Conservation (phyloP, 2,329 filamentous ascomycete species). For the Ceratocystiopsis sp. region DNA sequence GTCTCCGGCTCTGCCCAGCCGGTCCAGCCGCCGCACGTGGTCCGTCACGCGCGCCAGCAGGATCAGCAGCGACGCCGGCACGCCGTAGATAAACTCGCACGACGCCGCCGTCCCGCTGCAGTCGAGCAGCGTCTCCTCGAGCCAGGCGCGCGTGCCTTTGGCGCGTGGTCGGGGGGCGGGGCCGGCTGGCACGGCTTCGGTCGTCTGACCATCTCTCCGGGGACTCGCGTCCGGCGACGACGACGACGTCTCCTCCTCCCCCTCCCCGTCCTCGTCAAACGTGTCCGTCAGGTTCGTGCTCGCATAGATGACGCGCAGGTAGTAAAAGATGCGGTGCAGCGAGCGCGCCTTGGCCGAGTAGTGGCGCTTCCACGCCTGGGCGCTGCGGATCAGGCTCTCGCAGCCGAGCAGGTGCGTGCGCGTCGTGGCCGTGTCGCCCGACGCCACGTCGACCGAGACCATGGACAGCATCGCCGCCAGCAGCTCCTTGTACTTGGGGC, state of each 20-base stretch:
- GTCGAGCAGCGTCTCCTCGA: slow-evolving; percentile 42
- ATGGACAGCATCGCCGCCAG: slow-evolving; percentile 22
- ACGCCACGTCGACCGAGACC: slow-evolving; percentile 25
- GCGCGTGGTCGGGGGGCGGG: slow-evolving; percentile 22
- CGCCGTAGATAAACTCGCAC: slow-evolving; percentile 29
- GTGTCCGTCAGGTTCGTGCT: slow-evolving; percentile 16
- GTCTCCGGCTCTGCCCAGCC: slow-evolving; percentile 49
- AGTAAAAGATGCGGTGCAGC: slow-evolving; percentile 27
- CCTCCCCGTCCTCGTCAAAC: slow-evolving; percentile 19
- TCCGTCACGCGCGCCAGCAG: slow-evolving; percentile 85
- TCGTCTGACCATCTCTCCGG: slow-evolving; percentile 30
- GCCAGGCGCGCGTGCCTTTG: slow-evolving; percentile 26
- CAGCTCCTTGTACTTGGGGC: slow-evolving; percentile 31
- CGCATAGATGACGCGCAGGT: slow-evolving; percentile 23
- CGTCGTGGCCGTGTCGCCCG: slow-evolving; percentile 31
- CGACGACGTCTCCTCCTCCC: slow-evolving; percentile 20
- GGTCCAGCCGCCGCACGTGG: slow-evolving; percentile 40
- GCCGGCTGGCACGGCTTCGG: slow-evolving; percentile 27
- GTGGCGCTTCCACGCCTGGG: slow-evolving; percentile 22
- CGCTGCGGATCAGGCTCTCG: slow-evolving; percentile 21
- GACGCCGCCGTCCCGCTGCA: neutral
- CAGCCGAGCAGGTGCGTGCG: slow-evolving; percentile 15
- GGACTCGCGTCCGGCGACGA: no score
- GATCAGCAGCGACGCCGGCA: slow-evolving; percentile 80
- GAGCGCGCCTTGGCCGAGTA: slow-evolving; percentile 21